These are phyloP conservation scores for Castanea mollissima DNA, from an alignment of 306 rosid species.

Conservation along the genomic window DNA sequence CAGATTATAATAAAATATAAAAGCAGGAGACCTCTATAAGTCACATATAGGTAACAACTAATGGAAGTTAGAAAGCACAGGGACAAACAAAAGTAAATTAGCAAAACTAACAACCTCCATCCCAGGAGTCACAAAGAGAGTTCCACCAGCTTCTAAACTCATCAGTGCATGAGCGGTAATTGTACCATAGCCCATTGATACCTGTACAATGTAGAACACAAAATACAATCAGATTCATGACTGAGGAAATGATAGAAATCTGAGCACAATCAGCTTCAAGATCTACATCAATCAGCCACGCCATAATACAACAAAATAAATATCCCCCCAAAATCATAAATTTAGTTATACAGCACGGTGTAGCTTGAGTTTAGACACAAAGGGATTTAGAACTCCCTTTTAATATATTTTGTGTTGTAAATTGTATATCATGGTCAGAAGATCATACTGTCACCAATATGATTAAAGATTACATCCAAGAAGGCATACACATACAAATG, in stretches of 20 bases:
- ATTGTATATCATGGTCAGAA: neutral
- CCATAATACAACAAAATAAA: neutral
- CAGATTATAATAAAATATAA: neutral
- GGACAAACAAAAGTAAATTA: constrained; percentile 1
- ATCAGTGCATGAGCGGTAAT: constrained; percentile 73
- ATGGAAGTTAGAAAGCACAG: constrained; percentile 1
- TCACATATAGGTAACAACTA: neutral
- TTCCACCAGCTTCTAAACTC: constrained; percentile 96
- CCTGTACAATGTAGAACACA: constrained; percentile 41
- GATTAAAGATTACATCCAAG: neutral
- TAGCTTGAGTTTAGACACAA: too few relatives aligned
- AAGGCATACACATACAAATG: neutral
- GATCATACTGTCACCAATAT: neutral
- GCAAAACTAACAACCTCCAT: constrained; percentile 62
- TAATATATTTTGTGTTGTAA: neutral
- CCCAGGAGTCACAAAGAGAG: constrained; percentile 85
- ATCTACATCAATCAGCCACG: neutral
- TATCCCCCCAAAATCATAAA: neutral
- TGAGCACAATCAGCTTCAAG: neutral
- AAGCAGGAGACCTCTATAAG: neutral
- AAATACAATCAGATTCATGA: neutral
- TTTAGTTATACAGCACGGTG: neutral
- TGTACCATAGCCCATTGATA: constrained; percentile 87
- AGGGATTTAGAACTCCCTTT: too few relatives aligned
- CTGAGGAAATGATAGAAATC: neutral